phyloP scores from a whole-genome alignment of 192 early-diverging fungal genomes.

The Coemansia sp. region DNA sequence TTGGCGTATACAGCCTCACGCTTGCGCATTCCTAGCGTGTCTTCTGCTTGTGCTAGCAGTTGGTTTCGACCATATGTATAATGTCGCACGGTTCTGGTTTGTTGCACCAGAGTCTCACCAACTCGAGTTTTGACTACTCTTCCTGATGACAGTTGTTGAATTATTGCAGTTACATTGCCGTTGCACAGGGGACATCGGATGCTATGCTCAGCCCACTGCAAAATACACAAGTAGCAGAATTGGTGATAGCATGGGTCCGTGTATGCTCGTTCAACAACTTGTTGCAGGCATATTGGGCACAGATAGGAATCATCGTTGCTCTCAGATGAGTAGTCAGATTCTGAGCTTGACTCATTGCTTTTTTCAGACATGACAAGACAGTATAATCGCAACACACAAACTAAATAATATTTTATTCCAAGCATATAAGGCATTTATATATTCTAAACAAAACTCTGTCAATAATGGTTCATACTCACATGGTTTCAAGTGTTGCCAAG shows the following conservation, averaged over 20 bases:
- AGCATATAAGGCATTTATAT: too few relatives aligned
- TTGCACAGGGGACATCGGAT: constrained; percentile 56
- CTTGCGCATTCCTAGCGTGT: constrained; percentile 25
- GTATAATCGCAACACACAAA: neutral
- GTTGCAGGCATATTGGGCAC: constrained; percentile 46
- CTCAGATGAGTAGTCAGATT: neutral
- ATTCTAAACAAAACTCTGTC: too few relatives aligned
- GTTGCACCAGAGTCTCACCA: neutral
- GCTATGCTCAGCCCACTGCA: constrained; percentile 47
- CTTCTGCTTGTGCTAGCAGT: neutral
- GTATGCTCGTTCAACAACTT: constrained; percentile 11
- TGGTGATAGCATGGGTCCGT: constrained; percentile 52
- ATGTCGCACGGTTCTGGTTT: neutral
- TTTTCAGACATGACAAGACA: neutral
- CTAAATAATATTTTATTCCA: neutral
- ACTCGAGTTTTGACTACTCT: neutral
- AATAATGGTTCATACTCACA: neutral
- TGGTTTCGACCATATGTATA: constrained; percentile 16
- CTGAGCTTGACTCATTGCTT: neutral
- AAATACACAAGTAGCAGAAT: constrained; percentile 51
- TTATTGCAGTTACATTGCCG: constrained; percentile 2
- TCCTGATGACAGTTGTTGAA: constrained; percentile 16
- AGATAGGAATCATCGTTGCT: constrained; percentile 10
- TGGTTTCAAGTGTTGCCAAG: neutral
- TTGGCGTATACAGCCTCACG: constrained; percentile 30